Evolutionary conservation across 1,284 basidiomycete species (phyloP).

Genomic region (Fomitopsis schrenkii): DNA sequence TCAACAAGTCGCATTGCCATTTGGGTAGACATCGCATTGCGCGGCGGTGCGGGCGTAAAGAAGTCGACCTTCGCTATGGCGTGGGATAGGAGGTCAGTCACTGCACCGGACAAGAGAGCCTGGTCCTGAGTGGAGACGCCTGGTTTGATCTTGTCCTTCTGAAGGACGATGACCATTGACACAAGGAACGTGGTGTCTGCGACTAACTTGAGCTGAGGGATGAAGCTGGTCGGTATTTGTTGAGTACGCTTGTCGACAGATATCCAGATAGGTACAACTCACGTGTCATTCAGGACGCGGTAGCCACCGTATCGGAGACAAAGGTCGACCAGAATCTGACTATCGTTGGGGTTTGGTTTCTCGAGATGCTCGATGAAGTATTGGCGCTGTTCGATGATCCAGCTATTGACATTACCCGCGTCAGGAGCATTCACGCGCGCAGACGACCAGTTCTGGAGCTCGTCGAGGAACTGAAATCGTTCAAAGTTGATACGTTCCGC

Average conservation of each 20-base stretch:
- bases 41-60: not conserved
- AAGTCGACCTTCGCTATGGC: not conserved
- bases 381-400: not conserved
- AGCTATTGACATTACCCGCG: not conserved
- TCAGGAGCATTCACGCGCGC: not conserved
- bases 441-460: not conserved
- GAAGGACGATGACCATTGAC: not conserved
- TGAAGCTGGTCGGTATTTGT: not conserved
- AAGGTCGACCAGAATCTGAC: not conserved
- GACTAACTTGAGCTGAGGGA: not conserved
- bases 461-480: not conserved
- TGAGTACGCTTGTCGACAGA: too few species aligned
- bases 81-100: not conserved
- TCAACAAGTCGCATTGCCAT: not conserved
- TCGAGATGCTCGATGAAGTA: not conserved
- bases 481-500: not conserved
- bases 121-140: not conserved
- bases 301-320: not conserved
- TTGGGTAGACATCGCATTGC: not conserved
- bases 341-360: not conserved
- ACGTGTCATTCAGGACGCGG: not conserved
- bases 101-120: not conserved
- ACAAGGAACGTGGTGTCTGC: not conserved
- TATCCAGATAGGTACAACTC: not conserved
- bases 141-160: not conserved